phyloP scores from a whole-genome alignment of 2,329 filamentous ascomycete species.

The Fusarium bactridioides region DNA sequence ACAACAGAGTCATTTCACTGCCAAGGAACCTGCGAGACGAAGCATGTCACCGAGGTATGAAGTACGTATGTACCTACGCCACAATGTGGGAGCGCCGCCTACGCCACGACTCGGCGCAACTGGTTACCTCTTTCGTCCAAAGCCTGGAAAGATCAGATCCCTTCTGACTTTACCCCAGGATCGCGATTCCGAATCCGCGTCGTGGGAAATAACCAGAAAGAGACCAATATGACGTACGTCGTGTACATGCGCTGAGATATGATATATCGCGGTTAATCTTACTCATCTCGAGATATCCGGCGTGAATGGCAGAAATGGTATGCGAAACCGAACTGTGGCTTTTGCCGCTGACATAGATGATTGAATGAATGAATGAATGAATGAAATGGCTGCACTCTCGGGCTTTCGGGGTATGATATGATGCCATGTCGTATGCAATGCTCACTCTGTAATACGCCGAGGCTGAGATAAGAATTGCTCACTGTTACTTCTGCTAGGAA shows the following conservation, averaged over 20 bases:
- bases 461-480: constrained; percentile 1
- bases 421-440: not conserved
- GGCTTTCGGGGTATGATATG: constrained; percentile 2
- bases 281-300: not conserved
- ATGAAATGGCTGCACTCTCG: constrained; percentile 6
- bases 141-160: constrained; percentile 13
- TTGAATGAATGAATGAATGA: not conserved
- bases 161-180: not conserved
- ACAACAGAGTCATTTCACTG: not conserved
- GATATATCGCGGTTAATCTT: constrained; percentile 7
- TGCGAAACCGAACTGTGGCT: constrained; percentile 21
- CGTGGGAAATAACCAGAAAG: not conserved
- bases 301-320: not conserved
- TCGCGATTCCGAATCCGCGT: constrained; percentile 6
- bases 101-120: constrained; percentile 15
- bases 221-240: constrained; percentile 24
- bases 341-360: not conserved
- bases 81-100: constrained; percentile 21
- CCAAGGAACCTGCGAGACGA: not conserved
- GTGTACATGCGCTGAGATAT: not conserved
- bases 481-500: constrained; percentile 18
- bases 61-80: not conserved
- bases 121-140: constrained; percentile 16
- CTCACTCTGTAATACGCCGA: not conserved
- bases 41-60: constrained; percentile 14